Evolutionary conservation across 305 asterid genomes (phyloP), one percentile per base, ranked within the genome.

Genomic region (Fraxinus latifolia): DNA sequence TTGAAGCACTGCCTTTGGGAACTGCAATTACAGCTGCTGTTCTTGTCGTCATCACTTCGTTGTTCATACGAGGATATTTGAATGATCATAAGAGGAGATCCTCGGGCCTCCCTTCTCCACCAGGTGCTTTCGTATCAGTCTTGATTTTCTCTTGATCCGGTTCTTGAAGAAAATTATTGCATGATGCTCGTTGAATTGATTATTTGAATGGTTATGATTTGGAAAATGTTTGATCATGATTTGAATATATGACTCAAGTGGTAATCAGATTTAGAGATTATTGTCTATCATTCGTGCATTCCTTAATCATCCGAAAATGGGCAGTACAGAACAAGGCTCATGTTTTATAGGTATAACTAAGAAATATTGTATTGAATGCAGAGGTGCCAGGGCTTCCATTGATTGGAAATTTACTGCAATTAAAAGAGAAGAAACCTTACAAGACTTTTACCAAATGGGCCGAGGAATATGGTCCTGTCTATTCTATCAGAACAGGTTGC

Each of bases 341-440:
- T 42, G 25, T 23, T 11, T 62, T 77, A 47, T 29, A 37, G 31
- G 74, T 58, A 65, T 23, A 14, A 68, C 50, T 21, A 2, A 29
- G 31, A 50, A 82, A 70, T 58, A 27, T 78, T 77, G 58, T 34
- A 74, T 80, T 81, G 76, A 73, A 47, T 88, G 92, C 90, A 92
- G 96, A 23, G 84, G 88, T 92, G 34, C 91, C 95, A 17, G 95
- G 97, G 37, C 32, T 89, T 53, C 97, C 95, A 3, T 87, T 92
- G 84, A 80, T 92, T 7, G 97, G 97, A 19, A 92, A 92, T 87
- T 79, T 92, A 81, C 89, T 92, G 65, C 97, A 92, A 85, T 29
- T 92, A 83, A 92, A 88, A 73, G 93, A 92, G 89, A 92, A 91
- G 84, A 92, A 89, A 79, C 97, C 97, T 4, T 89, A 91, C 82